Conservation (phyloP, 176 grass and related monocot species). For the Eremochloa ophiuroides region DNA sequence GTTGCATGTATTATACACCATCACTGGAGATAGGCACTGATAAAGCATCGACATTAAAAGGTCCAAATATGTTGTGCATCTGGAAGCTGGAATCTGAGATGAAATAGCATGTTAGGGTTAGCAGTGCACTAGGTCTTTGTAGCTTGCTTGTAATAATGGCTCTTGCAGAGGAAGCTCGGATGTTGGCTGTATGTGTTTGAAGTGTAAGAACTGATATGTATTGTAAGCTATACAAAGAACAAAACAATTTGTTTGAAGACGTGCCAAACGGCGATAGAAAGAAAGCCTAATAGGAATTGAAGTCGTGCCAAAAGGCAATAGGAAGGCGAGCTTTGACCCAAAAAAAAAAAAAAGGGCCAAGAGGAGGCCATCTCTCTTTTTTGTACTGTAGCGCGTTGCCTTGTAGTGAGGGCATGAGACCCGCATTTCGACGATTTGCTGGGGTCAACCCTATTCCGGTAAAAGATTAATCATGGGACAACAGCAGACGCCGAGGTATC, state of each 20-base stretch:
- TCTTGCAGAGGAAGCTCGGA: neutral
- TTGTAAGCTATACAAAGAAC: neutral
- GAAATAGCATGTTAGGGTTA: neutral
- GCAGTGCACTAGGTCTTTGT: neutral
- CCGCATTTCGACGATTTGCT: no score
- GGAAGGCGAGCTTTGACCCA: no score
- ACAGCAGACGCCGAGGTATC: no score
- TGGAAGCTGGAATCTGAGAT: neutral
- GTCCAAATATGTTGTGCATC: neutral
- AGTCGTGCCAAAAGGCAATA: no score
- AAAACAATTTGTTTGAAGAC: neutral
- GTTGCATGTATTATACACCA: neutral
- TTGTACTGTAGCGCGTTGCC: no score
- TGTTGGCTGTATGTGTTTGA: neutral
- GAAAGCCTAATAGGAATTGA: no score
- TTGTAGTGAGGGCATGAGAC: no score
- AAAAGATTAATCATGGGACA: no score
- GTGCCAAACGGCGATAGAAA: no score
- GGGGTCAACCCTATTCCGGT: no score
- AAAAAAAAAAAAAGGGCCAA: no score
- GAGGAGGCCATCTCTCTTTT: no score
- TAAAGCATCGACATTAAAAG: neutral
- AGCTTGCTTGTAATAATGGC: neutral
- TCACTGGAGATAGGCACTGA: neutral
- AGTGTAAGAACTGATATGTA: neutral